These are phyloP conservation scores for Pythium sp. DNA, from an alignment of 352 stramenopile species.

Conservation along the genomic window DNA sequence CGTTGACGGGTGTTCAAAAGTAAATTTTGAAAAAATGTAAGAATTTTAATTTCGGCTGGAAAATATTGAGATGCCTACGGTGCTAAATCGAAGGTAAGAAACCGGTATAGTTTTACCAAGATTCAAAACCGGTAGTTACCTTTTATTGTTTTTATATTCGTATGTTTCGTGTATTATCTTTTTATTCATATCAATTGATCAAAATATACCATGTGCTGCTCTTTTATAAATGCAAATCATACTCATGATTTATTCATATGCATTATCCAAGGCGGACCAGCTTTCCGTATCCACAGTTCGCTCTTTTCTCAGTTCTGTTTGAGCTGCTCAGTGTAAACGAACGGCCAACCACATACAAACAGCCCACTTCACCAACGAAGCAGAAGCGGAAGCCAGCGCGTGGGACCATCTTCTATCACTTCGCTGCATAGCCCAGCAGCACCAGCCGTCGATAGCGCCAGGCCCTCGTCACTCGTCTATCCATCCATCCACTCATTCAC, in stretches of 20 bases:
- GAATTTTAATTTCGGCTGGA: too few species aligned
- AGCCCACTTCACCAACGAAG: neutral
- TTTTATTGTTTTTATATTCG: too few species aligned
- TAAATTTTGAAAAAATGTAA: too few species aligned
- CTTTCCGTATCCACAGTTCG: slow-evolving; percentile 1
- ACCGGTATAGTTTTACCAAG: neutral
- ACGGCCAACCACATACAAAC: slow-evolving; percentile 1
- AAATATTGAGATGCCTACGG: neutral
- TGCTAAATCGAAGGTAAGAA: neutral
- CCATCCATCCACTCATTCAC: neutral
- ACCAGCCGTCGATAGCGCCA: too few species aligned
- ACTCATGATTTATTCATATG: neutral
- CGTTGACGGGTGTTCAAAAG: too few species aligned
- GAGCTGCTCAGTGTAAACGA: slow-evolving; percentile 20
- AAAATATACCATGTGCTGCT: neutral
- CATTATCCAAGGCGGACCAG: neutral
- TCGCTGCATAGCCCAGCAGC: neutral
- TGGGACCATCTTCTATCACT: slow-evolving; percentile 3
- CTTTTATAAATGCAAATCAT: neutral
- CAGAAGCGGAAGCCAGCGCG: neutral
- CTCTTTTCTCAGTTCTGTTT: neutral
- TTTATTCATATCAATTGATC: neutral
- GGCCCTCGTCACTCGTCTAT: neutral
- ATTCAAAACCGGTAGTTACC: neutral
- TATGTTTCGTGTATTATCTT: neutral